Evolutionary conservation across 139 green algal species (phyloP), one percentile per base, ranked within the genome.

Genomic region (Coelastrella sp.): DNA sequence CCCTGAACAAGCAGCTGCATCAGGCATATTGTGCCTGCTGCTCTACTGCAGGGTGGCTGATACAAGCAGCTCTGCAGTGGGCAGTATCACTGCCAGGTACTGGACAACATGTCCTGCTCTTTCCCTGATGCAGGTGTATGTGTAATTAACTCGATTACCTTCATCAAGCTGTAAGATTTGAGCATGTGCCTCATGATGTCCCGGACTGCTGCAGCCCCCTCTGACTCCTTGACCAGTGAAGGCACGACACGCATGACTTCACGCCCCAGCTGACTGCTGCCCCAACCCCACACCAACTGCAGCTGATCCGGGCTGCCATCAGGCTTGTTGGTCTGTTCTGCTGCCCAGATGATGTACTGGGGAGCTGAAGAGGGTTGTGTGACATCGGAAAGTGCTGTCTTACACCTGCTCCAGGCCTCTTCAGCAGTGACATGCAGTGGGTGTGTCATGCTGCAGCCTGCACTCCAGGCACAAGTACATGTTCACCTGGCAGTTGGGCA

Each of bases 171-270:
- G 57, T 85, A 57, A 57, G 79, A 72, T 17, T 19, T 63, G 57
- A 85, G 60, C 20, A 74, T 59, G 59, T 86, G 81, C 0, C 22
- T 8, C 81, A 75, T 86, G 9, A 74, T 72, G 24, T 58, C 25
- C 60, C 59, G 74, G 25, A 81, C 22, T 20, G 81, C 81, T 59
- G 81, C 81, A 59, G 74, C 74, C 15, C 11, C 24, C n/a, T 56
- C 81, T 86, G 59, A 5, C 25, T 59, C 12, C 25, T 57, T 81
- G 9, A 27, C 74, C 81, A 86, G n/a, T 59, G 7, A 70, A 4
- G 59, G 81, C 59, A 60, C 66, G 6, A 74, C 59, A 8, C 81
- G 81, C 59, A 85, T 85, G 20, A 85, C 61, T 57, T 85, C 79
- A 19, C 79, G 56, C 24, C 60, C 79, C 6, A 70, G 79, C 9